Conservation (phyloP, 768 basidiomycete genomes). For the Multifurca ochricompacta region DNA sequence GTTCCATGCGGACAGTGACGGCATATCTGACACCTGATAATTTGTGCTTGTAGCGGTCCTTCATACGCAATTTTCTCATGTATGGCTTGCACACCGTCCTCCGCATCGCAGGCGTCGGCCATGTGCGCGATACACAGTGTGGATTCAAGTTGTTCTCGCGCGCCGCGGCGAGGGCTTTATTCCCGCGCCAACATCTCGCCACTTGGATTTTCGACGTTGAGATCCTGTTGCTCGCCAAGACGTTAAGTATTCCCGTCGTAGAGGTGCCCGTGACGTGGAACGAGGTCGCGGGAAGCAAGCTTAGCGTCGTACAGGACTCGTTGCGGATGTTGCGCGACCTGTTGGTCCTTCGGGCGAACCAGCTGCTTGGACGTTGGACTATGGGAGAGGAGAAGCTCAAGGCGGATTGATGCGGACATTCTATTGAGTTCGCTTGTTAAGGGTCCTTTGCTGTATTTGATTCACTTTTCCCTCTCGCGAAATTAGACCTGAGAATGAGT, state of each 20-base stretch:
- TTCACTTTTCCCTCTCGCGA: not conserved
- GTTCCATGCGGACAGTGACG: too few relatives aligned
- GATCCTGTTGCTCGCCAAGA: constrained; percentile 76
- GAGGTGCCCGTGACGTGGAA: constrained; percentile 93
- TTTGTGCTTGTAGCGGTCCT: constrained; percentile 63
- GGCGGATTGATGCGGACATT: constrained; percentile 7
- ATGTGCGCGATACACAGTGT: constrained; percentile 92
- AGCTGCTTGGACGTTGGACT: constrained; percentile 68
- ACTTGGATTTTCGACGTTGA: constrained; percentile 99
- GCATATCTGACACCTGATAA: not conserved
- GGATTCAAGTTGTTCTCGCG: constrained; percentile 96
- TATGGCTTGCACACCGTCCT: constrained; percentile 87
- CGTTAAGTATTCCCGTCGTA: constrained; percentile 64
- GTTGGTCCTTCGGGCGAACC: constrained; percentile 75
- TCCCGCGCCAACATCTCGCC: constrained; percentile 78
- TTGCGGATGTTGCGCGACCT: constrained; percentile 87
- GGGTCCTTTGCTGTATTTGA: not conserved
- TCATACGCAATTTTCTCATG: constrained; percentile 89
- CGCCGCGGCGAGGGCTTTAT: constrained; percentile 69
- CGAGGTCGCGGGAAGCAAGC: constrained; percentile 88
- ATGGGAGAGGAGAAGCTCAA: constrained; percentile 1
- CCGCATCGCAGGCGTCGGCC: constrained; percentile 80
- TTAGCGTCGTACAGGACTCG: constrained; percentile 77
- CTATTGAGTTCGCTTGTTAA: not conserved
- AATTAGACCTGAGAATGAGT: too few relatives aligned